A percentile compares a stretch with the other conserved stretches of the same genome.
These are phyloP conservation scores for Ogataea ganodermae DNA, from an alignment of 805 yeast genomes.

Conservation along the genomic window DNA sequence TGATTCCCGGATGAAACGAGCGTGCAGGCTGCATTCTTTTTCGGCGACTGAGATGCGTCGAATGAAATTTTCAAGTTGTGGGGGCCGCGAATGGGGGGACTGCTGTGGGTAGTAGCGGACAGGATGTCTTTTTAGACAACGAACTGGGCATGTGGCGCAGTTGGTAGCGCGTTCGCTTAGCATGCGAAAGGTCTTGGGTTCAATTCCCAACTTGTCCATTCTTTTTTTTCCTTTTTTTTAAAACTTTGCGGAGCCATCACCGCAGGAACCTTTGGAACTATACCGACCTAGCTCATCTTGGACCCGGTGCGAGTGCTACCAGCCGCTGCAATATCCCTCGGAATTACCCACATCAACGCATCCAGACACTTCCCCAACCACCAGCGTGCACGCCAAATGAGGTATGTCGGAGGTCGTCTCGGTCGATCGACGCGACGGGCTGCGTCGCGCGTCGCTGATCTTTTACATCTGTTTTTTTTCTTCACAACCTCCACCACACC, in stretches of 20 bases:
- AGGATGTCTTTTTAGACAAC: neutral
- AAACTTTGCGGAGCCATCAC: too few relatives aligned
- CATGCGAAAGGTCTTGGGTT: conserved; percentile 80
- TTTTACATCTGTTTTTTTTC: neutral
- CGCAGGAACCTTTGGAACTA: too few relatives aligned
- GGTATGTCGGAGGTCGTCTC: too few relatives aligned
- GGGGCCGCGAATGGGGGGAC: neutral
- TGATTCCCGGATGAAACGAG: neutral
- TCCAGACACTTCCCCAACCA: too few relatives aligned
- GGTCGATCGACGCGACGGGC: too few relatives aligned
- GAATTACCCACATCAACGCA: too few relatives aligned
- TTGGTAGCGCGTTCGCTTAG: conserved; percentile 80
- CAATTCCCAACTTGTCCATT: conserved; percentile 74
- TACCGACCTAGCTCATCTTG: too few relatives aligned
- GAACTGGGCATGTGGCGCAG: conserved; percentile 72
- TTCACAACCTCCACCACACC: neutral
- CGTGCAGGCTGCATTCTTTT: neutral
- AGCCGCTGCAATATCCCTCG: too few relatives aligned
- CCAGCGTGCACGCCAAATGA: too few relatives aligned
- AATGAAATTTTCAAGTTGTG: neutral
- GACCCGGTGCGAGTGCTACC: too few relatives aligned
- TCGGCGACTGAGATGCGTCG: conserved; percentile 5
- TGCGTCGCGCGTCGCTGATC: neutral
- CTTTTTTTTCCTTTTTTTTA: conserved; percentile 8
- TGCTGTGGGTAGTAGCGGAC: too few relatives aligned